These are phyloP conservation scores for Chlorella vulgaris DNA, from an alignment of 139 green algal genomes.

Conservation along the genomic window DNA sequence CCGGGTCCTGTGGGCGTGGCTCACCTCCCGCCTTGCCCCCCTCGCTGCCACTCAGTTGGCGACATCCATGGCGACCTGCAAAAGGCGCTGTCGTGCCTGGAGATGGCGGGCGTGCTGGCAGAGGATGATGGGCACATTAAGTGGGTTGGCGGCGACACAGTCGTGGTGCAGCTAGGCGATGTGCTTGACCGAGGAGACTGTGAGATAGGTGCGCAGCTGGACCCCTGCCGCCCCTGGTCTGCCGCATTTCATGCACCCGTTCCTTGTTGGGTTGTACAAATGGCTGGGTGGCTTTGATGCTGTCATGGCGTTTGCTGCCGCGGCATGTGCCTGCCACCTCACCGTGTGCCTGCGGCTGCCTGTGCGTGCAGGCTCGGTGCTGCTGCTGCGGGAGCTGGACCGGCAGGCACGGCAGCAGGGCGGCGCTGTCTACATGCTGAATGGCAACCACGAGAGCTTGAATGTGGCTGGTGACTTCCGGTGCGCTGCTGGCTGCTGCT, in stretches of 20 bases:
- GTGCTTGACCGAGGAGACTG: slow-evolving; percentile 88
- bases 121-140: slow-evolving; percentile 48
- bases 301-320: too few species aligned
- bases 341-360: too few species aligned
- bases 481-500: slow-evolving; percentile 29
- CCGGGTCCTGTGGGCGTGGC: not conserved
- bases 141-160: slow-evolving; percentile 83
- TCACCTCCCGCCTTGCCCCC: not conserved
- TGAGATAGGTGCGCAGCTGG: slow-evolving; percentile 79
- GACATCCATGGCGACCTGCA: slow-evolving; percentile 91
- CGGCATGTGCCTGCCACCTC: too few species aligned
- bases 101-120: slow-evolving; percentile 70
- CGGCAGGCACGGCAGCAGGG: slow-evolving; percentile 73
- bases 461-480: slow-evolving; percentile 90
- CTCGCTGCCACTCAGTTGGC: slow-evolving; percentile 61
- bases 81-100: slow-evolving; percentile 79
- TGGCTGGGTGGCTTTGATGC: too few species aligned
- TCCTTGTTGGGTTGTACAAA: too few species aligned
- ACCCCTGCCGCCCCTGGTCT: not conserved
- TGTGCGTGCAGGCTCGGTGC: slow-evolving; percentile 79
- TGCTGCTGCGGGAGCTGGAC: slow-evolving; percentile 83
- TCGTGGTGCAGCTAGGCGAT: slow-evolving; percentile 92
- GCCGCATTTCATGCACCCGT: too few species aligned
- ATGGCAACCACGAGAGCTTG: slow-evolving; percentile 93
- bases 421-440: slow-evolving; percentile 90